These are phyloP conservation scores for Kodamaea hsintzibuensis DNA, from an alignment of 805 yeast genomes.

Conservation along the genomic window DNA sequence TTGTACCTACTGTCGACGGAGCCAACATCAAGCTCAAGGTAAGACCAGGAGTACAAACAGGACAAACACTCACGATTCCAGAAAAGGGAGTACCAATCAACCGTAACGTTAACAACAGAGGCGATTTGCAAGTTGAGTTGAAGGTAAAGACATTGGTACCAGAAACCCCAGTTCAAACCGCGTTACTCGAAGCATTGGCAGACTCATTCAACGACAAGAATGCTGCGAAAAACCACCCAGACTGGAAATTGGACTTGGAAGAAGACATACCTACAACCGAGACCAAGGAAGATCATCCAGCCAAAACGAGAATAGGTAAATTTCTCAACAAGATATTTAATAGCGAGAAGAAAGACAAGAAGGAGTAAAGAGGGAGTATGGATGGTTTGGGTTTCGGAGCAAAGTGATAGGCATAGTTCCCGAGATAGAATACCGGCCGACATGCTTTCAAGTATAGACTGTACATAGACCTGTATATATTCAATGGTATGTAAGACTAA, in stretches of 20 bases:
- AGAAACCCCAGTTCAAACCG: constrained; percentile 78
- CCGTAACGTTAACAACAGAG: constrained; percentile 56
- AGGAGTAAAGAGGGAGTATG: neutral
- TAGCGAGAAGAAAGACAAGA: constrained; percentile 12
- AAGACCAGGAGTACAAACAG: constrained; percentile 81
- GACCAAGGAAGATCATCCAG: constrained; percentile 29
- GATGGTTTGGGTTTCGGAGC: too few species aligned
- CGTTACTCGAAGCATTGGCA: constrained; percentile 90
- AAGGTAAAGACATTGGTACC: constrained; percentile 75
- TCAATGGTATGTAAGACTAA: neutral
- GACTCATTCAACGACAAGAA: constrained; percentile 79
- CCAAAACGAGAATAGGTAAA: constrained; percentile 30
- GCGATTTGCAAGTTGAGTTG: constrained; percentile 76
- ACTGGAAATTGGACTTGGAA: constrained; percentile 37
- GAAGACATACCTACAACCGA: constrained; percentile 18
- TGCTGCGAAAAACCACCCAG: constrained; percentile 68
- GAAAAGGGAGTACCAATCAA: constrained; percentile 83
- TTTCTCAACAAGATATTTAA: constrained; percentile 28
- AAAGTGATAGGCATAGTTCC: too few species aligned
- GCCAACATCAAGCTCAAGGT: constrained; percentile 72
- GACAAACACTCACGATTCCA: constrained; percentile 71
- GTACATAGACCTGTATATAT: constrained; percentile 1
- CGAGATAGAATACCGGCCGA: neutral
- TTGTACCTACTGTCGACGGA: constrained; percentile 90
- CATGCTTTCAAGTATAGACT: neutral